Base-by-base conservation (phyloP, 257 asterid genomes). In the Penstemon davidsonii region DNA sequence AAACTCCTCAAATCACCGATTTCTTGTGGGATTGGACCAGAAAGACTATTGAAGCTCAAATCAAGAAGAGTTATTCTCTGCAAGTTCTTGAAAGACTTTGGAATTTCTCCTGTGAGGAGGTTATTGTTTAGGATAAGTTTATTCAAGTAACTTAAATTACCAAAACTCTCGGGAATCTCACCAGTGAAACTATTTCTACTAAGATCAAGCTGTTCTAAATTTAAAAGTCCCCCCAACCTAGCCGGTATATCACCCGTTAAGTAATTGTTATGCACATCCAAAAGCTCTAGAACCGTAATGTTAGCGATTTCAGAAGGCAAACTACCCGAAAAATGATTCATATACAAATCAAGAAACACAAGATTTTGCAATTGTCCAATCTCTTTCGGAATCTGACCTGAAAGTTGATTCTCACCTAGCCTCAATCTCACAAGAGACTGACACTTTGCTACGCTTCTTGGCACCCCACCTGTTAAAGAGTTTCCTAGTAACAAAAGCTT, bases 151-250 rank as follows among this genome's bases (percentile, higher is more conserved):
- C 87, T 92, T 47, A 92, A 79, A 67, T 92, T 92, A 49, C 98
- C 96, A 63, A 92, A 89, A 82, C 90, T 83, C 62, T 55, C 67
- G 0, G 98, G 96, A 62, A 92, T 78, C 62, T 73, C 88, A 46
- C 96, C 95, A 0, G 78, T 64, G 73, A 90, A 92, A 61, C 93
- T 87, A 66, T 92, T 92, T 65, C 86, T 71, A 76, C 98, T 92
- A 19, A 92, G 91, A 86, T 92, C 98, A 79, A 92, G 96, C 83
- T 83, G 97, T 85, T 90, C 97, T 55, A 92, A 77, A 43, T 92
- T 92, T 44, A 88, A 75, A 45, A 92, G 93, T 42, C 68, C 82
- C 15, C 95, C 98, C 59, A 90, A 61, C 72, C 80, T 78, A 40
- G 80, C n/a, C 11, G 97, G 91, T 45, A 92, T 78, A 18, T 77